A percentile compares a stretch with the other conserved stretches of the same genome.
phyloP scores from a whole-genome alignment of 148 eudicot genomes.

The Diospyros lotus region DNA sequence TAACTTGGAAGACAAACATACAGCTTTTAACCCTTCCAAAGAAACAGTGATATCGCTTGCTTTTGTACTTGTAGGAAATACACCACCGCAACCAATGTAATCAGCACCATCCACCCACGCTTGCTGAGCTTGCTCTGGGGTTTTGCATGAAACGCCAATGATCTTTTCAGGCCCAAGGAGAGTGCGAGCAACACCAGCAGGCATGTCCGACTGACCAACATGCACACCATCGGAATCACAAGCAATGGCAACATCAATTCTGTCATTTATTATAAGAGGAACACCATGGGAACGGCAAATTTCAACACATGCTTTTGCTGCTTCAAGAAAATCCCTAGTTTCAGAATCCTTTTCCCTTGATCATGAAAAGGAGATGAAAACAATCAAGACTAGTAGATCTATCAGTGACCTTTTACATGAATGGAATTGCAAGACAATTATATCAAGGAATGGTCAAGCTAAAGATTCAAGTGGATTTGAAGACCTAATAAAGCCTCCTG shows the following conservation, averaged over 20 bases:
- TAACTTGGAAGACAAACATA: conserved; percentile 65
- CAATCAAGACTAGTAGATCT: not conserved
- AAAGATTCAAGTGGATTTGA: not conserved
- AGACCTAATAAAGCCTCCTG: not conserved
- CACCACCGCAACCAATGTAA: conserved; percentile 88
- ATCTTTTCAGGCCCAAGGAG: conserved; percentile 80
- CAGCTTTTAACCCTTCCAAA: conserved; percentile 66
- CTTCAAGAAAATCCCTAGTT: conserved; percentile 64
- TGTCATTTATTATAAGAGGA: conserved; percentile 68
- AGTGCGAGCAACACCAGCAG: conserved; percentile 46
- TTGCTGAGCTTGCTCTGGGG: conserved; percentile 68
- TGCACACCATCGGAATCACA: conserved; percentile 85
- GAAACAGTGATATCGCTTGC: conserved; percentile 64
- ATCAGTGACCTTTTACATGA: not conserved
- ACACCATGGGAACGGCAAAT: conserved; percentile 57
- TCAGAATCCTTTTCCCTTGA: conserved; percentile 77
- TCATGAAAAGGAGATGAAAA: not conserved
- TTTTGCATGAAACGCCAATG: conserved; percentile 84
- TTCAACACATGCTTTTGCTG: conserved; percentile 61
- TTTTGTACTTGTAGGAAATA: conserved; percentile 88
- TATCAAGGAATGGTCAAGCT: not conserved
- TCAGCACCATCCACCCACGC: conserved; percentile 86
- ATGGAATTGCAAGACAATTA: not conserved
- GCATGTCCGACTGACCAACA: conserved; percentile 91
- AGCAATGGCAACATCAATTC: conserved; percentile 82